Evolutionary conservation across 805 yeast species (phyloP).

Genomic region (Soucietia sequanensis): DNA sequence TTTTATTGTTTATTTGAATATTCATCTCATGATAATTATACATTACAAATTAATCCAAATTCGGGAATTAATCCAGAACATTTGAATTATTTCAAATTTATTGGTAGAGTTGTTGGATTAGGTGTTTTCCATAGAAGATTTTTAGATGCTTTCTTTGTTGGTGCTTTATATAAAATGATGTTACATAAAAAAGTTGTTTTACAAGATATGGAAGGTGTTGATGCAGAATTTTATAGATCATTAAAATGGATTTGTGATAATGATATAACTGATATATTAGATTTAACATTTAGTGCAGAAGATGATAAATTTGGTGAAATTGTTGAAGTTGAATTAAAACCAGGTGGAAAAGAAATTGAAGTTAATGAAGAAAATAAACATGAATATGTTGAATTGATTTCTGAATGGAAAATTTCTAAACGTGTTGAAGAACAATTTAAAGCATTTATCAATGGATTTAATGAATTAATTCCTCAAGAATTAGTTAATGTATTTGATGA

Average conservation of each 20-base stretch:
- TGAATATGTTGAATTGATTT: slow-evolving; percentile 90
- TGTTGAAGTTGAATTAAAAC: slow-evolving; percentile 85
- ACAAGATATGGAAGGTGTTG: slow-evolving; percentile 98
- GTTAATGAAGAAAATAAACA: slow-evolving; percentile 93
- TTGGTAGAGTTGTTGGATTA: slow-evolving; percentile 96
- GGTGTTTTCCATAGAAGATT: slow-evolving; percentile 98
- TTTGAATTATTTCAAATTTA: slow-evolving; percentile 94
- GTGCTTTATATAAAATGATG: slow-evolving; percentile 98
- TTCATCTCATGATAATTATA: slow-evolving; percentile 96
- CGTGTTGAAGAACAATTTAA: slow-evolving; percentile 95
- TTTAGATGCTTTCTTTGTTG: slow-evolving; percentile 96
- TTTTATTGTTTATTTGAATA: slow-evolving; percentile 96
- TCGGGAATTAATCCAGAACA: slow-evolving; percentile 98
- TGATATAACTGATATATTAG: slow-evolving; percentile 80
- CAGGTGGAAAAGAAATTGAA: slow-evolving; percentile 82
- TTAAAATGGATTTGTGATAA: slow-evolving; percentile 95
- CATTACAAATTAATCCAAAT: slow-evolving; percentile 96
- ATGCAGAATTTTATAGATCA: slow-evolving; percentile 93
- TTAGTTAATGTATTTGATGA: slow-evolving; percentile 95
- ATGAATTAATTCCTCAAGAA: slow-evolving; percentile 96
- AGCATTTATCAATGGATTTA: slow-evolving; percentile 96
- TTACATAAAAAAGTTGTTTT: slow-evolving; percentile 89
- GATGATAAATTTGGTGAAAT: slow-evolving; percentile 96
- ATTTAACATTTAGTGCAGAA: slow-evolving; percentile 81
- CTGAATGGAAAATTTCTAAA: slow-evolving; percentile 93